Evolutionary conservation across 1,139 yeast genomes (phyloP), one percentile per base, ranked within the genome.

Genomic region (Magnusiomyces suaveolens): DNA sequence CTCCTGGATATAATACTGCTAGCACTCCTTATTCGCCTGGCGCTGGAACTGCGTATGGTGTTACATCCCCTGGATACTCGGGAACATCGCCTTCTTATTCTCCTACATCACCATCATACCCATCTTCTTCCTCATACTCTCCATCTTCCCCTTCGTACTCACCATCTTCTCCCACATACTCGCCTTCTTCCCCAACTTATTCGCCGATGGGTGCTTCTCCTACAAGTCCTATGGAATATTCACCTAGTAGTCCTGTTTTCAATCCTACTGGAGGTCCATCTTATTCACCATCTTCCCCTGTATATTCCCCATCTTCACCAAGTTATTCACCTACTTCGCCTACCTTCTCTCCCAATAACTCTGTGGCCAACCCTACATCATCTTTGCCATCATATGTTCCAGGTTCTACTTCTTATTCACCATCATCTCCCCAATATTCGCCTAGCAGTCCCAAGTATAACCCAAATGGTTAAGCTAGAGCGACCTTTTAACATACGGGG

Each of bases 161-260:
- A 0, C 94, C 94, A 56, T 76, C 83, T 1, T 78, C 83, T 2
- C 84, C 85, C 55, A 60, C 66, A 10, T 84, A 83, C 67, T 78
- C 83, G 2, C 92, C 94, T 47, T 82, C 89, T 0, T 80, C 87
- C 1, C 94, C 95, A 57, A 63, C 75, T 4, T 83, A 81, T 69
- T 75, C 82, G 0, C 94, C 94, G 56, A 82, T 90, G 0, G 79
- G 86, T 1, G 95, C 95, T 56, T 75, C 82, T 1, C 88, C 95
- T 54, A 82, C 87, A 0, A 75, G 88, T 55, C 84, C 95, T 0
- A 41, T 41, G 44, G 78, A 84, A 8, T 80, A 80, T 66, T 72
- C 79, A 8, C 86, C 86, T 51, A 76, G 81, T 0, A 74, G 79
- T 1, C 92, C 90, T 59, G 72, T 76, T 0, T 79, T 78, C 64